Evolutionary conservation across 345 rosid genomes (phyloP).

Genomic region (Mangifera indica): DNA sequence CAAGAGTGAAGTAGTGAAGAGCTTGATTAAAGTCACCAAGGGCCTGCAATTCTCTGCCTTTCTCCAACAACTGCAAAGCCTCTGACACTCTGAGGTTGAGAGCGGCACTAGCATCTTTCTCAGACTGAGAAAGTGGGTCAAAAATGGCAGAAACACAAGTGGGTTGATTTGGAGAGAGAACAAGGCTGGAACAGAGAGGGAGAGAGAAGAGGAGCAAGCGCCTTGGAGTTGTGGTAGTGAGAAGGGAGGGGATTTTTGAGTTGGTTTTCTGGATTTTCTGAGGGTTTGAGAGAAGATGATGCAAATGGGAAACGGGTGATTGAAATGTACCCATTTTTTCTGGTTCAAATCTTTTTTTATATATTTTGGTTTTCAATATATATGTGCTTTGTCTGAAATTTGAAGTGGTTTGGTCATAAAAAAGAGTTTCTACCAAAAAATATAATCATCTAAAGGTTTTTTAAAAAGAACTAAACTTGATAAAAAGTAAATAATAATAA

Average conservation of each 20-base stretch:
- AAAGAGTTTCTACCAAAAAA: no score
- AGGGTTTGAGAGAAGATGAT: conserved; percentile 25
- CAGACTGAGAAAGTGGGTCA: conserved; percentile 38
- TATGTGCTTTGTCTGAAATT: neutral
- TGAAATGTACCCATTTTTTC: conserved; percentile 32
- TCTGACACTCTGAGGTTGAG: conserved; percentile 38
- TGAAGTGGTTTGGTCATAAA: neutral
- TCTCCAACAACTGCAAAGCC: conserved; percentile 46
- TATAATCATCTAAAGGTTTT: no score
- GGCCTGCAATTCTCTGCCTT: conserved; percentile 53
- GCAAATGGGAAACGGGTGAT: conserved; percentile 35
- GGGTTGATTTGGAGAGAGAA: neutral
- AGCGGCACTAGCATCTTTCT: conserved; percentile 33
- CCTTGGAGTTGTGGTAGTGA: conserved; percentile 19
- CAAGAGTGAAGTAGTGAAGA: conserved; percentile 56
- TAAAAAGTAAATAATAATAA: no score
- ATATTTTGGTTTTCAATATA: neutral
- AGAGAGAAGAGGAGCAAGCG: conserved; percentile 42
- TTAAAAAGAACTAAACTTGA: no score
- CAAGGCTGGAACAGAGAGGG: conserved; percentile 24
- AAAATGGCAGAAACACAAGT: conserved; percentile 31
- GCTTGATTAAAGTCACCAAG: conserved; percentile 49
- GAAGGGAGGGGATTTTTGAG: neutral
- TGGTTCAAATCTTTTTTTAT: neutral
- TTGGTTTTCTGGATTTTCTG: conserved; percentile 9